phyloP scores from a whole-genome alignment of 768 basidiomycete species.

The Phanerodontia chrysosporium region DNA sequence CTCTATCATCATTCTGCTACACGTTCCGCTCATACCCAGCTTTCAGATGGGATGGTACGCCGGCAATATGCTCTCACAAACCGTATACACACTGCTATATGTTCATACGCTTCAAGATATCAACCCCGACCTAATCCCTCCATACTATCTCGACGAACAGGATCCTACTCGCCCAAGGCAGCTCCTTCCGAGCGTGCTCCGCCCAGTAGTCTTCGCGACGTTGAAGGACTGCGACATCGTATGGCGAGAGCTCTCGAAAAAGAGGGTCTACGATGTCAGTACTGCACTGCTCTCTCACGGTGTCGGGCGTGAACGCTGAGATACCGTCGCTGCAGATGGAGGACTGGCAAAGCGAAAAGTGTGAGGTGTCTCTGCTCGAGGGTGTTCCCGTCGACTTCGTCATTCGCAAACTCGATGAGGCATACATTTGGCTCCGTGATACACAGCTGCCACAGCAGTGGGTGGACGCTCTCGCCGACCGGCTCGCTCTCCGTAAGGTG shows the following conservation, averaged over 20 bases:
- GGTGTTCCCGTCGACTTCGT: constrained; percentile 51
- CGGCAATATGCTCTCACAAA: constrained; percentile 82
- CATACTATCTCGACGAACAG: constrained; percentile 13
- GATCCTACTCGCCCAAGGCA: constrained; percentile 52
- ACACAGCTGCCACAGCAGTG: constrained; percentile 10
- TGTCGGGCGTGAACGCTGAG: not conserved
- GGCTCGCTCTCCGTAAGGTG: constrained; percentile 60
- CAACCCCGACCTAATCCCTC: constrained; percentile 47
- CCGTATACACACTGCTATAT: constrained; percentile 75
- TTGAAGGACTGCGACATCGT: constrained; percentile 80
- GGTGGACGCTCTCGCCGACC: constrained; percentile 42
- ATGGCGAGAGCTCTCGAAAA: constrained; percentile 79
- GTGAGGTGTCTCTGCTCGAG: constrained; percentile 73
- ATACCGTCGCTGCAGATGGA: constrained; percentile 51
- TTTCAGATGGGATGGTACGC: constrained; percentile 82
- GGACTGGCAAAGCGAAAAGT: constrained; percentile 90
- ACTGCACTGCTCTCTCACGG: constrained; percentile 6
- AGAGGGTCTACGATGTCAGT: constrained; percentile 72
- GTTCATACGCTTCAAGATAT: constrained; percentile 61
- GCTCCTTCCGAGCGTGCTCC: constrained; percentile 65
- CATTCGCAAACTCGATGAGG: constrained; percentile 52
- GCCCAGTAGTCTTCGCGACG: constrained; percentile 61
- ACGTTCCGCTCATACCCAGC: constrained; percentile 13
- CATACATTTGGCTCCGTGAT: constrained; percentile 51
- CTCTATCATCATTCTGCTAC: constrained; percentile 5